These are phyloP conservation scores for Colletotrichum lentis DNA, from an alignment of 2,329 filamentous ascomycete genomes.

Conservation along the genomic window DNA sequence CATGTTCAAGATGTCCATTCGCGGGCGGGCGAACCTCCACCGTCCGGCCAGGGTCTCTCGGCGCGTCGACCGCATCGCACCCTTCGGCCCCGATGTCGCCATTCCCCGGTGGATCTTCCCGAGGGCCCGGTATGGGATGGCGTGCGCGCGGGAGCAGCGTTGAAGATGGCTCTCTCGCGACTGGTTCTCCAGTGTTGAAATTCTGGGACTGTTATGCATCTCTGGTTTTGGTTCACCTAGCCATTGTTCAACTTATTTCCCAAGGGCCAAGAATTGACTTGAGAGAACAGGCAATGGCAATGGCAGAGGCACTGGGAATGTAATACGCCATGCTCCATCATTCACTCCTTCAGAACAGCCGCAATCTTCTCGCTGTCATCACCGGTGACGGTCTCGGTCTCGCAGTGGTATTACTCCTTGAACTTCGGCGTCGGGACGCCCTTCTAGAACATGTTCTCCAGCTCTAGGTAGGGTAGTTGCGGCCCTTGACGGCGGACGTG, in stretches of 20 bases:
- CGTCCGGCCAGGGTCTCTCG: not conserved
- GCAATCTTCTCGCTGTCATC: conserved; percentile 18
- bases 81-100: conserved; percentile 11
- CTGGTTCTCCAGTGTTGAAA: not conserved
- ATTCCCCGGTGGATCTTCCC: not conserved
- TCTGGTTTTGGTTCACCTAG: not conserved
- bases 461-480: conserved; percentile 40
- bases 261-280: too few species aligned
- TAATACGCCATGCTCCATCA: not conserved
- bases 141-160: not conserved
- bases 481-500: conserved; percentile 23
- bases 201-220: not conserved
- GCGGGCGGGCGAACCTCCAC: too few species aligned
- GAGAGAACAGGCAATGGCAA: not conserved
- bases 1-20: not conserved
- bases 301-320: too few species aligned
- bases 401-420: conserved; percentile 1
- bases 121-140: conserved; percentile 1
- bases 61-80: not conserved
- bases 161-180: not conserved
- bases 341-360: conserved; percentile 9
- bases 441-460: conserved; percentile 40
- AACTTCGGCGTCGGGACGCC: conserved; percentile 10
- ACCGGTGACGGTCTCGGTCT: conserved; percentile 9
- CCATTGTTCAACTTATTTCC: too few species aligned